Evolutionary conservation across 2,329 filamentous ascomycete genomes (phyloP).

Genomic region (Ophiosphaerella narmari): DNA sequence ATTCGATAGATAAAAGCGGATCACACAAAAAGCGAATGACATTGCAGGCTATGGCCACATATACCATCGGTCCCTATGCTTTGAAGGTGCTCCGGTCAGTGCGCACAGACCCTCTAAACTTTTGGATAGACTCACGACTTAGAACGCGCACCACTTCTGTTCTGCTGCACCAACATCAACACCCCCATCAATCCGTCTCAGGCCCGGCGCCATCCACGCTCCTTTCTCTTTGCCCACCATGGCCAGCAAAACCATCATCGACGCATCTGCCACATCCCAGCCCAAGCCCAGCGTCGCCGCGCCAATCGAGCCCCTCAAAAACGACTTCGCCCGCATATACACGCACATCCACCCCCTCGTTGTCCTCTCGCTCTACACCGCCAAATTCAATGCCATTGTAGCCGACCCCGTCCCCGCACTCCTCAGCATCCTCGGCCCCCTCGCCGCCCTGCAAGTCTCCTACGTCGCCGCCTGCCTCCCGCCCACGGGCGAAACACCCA

Average conservation of each 20-base stretch:
- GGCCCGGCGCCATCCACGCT: slow-evolving; percentile 29
- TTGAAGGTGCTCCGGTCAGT: slow-evolving; percentile 16
- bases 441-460: slow-evolving; percentile 66
- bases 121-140: slow-evolving; percentile 17
- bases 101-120: slow-evolving; percentile 24
- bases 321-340: slow-evolving; percentile 57
- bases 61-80: background rate
- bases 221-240: slow-evolving; percentile 15
- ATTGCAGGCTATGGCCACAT: background rate
- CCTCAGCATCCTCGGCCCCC: slow-evolving; percentile 62
- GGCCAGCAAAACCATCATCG: slow-evolving; percentile 32
- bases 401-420: slow-evolving; percentile 70
- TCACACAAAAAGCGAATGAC: background rate
- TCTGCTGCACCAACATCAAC: slow-evolving; percentile 7
- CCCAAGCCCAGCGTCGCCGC: slow-evolving; percentile 26
- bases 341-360: slow-evolving; percentile 71
- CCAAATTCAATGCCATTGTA: slow-evolving; percentile 70
- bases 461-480: slow-evolving; percentile 66
- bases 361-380: slow-evolving; percentile 66
- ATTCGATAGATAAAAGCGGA: background rate
- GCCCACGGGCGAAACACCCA: slow-evolving; percentile 49
- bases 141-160: slow-evolving; percentile 6
- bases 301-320: slow-evolving; percentile 55
- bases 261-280: slow-evolving; percentile 23
- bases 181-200: background rate